These are phyloP conservation scores for Zarea fungicola DNA, from an alignment of 2,329 filamentous ascomycete species.

Conservation along the genomic window DNA sequence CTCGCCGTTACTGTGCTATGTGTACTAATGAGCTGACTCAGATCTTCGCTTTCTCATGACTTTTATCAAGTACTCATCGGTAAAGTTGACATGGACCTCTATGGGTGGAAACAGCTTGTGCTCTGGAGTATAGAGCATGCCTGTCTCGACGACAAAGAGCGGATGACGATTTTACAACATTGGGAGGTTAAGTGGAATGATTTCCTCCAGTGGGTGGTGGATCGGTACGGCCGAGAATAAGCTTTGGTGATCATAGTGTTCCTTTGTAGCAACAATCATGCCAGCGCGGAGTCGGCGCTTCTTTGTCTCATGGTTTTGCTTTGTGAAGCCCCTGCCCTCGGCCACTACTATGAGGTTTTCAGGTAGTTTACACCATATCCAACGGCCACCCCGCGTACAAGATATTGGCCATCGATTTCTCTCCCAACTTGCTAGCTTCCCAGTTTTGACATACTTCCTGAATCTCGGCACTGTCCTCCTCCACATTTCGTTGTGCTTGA, in stretches of 20 bases:
- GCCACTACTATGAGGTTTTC: no score
- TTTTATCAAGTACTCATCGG: constrained; percentile 74
- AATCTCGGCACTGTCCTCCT: no score
- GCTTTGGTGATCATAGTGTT: no score
- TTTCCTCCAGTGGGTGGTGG: constrained; percentile 51
- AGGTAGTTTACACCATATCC: no score
- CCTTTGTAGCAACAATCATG: constrained; percentile 75
- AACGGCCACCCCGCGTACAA: no score
- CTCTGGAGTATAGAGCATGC: constrained; percentile 60
- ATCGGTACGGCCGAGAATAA: constrained; percentile 28
- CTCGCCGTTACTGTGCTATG: not conserved
- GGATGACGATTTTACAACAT: constrained; percentile 28
- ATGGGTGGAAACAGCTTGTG: constrained; percentile 65
- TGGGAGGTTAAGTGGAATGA: constrained; percentile 54
- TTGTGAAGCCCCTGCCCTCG: constrained; percentile 94
- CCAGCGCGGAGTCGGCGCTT: constrained; percentile 86
- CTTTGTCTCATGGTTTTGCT: constrained; percentile 99
- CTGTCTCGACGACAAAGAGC: constrained; percentile 43
- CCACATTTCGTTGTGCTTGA: no score
- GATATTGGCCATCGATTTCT: no score
- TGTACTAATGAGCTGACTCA: constrained; percentile 27
- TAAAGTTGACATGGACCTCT: constrained; percentile 58
- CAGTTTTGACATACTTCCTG: no score
- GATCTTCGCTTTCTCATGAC: constrained; percentile 67
- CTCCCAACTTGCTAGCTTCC: no score